A percentile compares a stretch with the other conserved stretches of the same genome.
phyloP scores from a whole-genome alignment of 225 moss, liverwort and hornwort species.

The Neckera pumila region DNA sequence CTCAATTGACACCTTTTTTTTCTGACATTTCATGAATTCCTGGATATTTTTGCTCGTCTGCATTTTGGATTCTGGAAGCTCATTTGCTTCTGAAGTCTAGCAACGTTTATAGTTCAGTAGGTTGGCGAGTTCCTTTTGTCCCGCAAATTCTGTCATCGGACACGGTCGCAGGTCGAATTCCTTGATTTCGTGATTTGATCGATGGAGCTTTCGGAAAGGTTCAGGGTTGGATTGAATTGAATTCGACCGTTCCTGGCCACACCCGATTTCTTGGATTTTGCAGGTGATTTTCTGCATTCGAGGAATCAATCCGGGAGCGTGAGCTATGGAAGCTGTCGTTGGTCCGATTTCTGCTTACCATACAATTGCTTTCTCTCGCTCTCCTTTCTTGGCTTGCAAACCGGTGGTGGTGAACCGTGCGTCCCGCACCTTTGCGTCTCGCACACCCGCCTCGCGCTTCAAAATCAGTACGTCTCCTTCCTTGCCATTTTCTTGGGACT shows the following conservation, averaged over 20 bases:
- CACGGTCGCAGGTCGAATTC: not conserved
- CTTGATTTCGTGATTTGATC: not conserved
- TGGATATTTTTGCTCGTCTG: not conserved
- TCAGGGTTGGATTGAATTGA: not conserved
- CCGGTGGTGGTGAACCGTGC: not conserved
- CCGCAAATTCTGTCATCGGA: not conserved
- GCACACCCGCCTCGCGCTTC: not conserved
- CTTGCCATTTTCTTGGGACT: not conserved
- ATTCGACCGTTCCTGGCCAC: not conserved
- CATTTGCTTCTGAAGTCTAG: not conserved
- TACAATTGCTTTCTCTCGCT: constrained; percentile 1
- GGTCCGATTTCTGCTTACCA: not conserved
- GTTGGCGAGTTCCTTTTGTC: not conserved
- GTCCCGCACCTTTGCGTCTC: not conserved
- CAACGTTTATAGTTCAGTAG: not conserved
- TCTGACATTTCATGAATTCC: not conserved
- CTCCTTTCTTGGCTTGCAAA: constrained; percentile 22
- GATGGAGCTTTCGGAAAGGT: not conserved
- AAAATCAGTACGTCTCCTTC: constrained; percentile 14
- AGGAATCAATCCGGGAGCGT: not conserved
- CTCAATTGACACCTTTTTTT: not conserved
- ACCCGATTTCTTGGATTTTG: too few species aligned
- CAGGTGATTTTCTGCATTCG: not conserved
- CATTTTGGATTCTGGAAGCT: not conserved
- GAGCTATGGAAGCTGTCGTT: constrained; percentile 23